Evolutionary conservation across 805 yeast species (phyloP), one percentile per base, ranked within the genome.

Genomic region (Ascoidea rubescens): DNA sequence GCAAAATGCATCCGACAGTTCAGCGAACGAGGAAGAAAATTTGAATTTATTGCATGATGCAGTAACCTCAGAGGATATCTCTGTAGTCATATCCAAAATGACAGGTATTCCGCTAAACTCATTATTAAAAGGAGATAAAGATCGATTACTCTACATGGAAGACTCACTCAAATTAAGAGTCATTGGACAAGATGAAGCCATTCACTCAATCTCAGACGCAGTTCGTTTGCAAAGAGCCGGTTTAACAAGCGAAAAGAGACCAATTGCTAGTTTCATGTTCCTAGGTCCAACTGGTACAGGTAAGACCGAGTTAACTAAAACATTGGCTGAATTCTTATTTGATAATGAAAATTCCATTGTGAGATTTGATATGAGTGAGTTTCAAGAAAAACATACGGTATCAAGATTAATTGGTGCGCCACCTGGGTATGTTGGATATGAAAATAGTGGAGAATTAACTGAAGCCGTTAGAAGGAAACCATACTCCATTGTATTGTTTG

Each of bases 231-330:
- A 93, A 65, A 78, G 99, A 62, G 99, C 99, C 0, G 99, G 99
- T 1, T 77, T 91, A 54, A 91, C 98, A 7, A 85, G 87, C 65
- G 96, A 89, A 57, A 86, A 86, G 67, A 78, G 97, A 55, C 99
- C 99, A 5, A 90, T 91, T 60, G 98, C 97, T 1, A 85, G 96
- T 52, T 93, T 93, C 67, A 84, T 91, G 84, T 93, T 93, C 67
- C 72, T 93, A 58, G 99, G 99, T 28, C 98, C 99, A 51, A 93
- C 99, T 0, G 99, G 99, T 70, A 91, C 98, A 0, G 99, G 99
- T 70, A 91, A 91, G 67, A 93, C 99, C 0, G 98, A 93, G 66
- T 74, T 93, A 51, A 90, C 97, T 5, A 91, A 93, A 66, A 82
- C 95, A 0, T 74, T 91, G 53, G 96, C 98, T 1, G 89, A 88